Conservation (phyloP, 2,329 filamentous ascomycete genomes). For the Cladosporium sp. region DNA sequence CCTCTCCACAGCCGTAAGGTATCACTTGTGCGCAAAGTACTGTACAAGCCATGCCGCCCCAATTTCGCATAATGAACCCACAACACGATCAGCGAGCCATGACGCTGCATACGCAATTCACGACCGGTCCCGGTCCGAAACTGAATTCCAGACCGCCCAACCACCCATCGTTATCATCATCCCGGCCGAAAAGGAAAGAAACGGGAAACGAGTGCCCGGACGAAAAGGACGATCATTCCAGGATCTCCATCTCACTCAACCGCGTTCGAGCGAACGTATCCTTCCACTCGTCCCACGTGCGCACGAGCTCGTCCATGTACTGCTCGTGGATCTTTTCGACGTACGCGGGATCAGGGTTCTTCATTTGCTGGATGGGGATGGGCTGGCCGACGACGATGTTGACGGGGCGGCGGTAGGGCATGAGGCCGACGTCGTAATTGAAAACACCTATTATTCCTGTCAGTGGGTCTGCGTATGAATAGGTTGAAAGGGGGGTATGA, state of each 20-base stretch:
- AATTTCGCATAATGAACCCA: too few relatives aligned
- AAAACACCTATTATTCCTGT: constrained; percentile 59
- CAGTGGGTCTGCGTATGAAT: not conserved
- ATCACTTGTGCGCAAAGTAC: constrained; percentile 50
- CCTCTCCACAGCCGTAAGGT: constrained; percentile 44
- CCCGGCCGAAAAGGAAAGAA: too few relatives aligned
- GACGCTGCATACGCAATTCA: too few relatives aligned
- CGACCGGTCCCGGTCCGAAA: too few relatives aligned
- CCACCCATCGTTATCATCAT: too few relatives aligned
- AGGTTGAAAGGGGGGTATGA: not conserved
- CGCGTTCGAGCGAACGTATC: constrained; percentile 63
- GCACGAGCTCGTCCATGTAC: constrained; percentile 70
- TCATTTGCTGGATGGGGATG: constrained; percentile 59
- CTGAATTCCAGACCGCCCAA: too few relatives aligned
- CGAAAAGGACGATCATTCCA: constrained; percentile 40
- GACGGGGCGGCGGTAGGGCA: constrained; percentile 83
- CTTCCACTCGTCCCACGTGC: constrained; percentile 72
- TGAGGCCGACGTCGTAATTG: constrained; percentile 94
- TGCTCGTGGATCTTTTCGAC: constrained; percentile 72
- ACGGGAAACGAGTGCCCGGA: too few relatives aligned
- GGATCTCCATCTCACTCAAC: constrained; percentile 60
- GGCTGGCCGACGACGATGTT: constrained; percentile 86
- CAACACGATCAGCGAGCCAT: too few relatives aligned
- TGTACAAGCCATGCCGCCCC: not conserved
- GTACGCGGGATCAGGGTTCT: constrained; percentile 64